Evolutionary conservation across 805 yeast species (phyloP).

Genomic region (Wickerhamiella azymoides): DNA sequence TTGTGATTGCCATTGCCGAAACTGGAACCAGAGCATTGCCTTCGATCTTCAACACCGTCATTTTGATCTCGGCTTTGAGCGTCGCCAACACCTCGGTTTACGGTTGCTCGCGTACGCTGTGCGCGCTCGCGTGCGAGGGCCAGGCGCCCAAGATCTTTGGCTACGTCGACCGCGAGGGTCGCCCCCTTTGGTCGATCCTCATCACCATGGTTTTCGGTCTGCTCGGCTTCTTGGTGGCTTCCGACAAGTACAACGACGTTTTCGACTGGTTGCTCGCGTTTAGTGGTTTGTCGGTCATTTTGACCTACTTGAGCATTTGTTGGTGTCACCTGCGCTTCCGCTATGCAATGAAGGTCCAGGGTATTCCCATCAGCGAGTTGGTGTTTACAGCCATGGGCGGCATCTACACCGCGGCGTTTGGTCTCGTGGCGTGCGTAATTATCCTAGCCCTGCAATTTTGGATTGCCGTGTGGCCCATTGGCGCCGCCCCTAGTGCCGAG

Average conservation of each 20-base stretch:
- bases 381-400: slow-evolving; percentile 53
- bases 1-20: slow-evolving; percentile 53
- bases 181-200: slow-evolving; percentile 47
- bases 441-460: slow-evolving; percentile 61
- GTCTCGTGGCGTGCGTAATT: slow-evolving; percentile 37
- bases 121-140: slow-evolving; percentile 50
- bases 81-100: slow-evolving; percentile 65
- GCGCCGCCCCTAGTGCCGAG: slow-evolving; percentile 29
- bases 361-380: slow-evolving; percentile 48
- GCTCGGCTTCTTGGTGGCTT: slow-evolving; percentile 44
- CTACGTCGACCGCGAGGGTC: slow-evolving; percentile 51
- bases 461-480: slow-evolving; percentile 57
- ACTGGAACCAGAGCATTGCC: slow-evolving; percentile 56
- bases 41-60: slow-evolving; percentile 52
- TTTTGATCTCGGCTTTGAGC: slow-evolving; percentile 50
- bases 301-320: slow-evolving; percentile 52
- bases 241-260: slow-evolving; percentile 37
- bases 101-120: slow-evolving; percentile 53
- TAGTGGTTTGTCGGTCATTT: slow-evolving; percentile 47
- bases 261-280: slow-evolving; percentile 54
- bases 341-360: slow-evolving; percentile 47
- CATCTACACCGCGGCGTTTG: slow-evolving; percentile 46
- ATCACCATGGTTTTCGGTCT: slow-evolving; percentile 41
- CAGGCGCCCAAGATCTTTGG: slow-evolving; percentile 45
- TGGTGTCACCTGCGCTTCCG: slow-evolving; percentile 50